These are phyloP conservation scores for Oenanthe sinensis DNA, from an alignment of 129 eudicot genomes.

Conservation along the genomic window DNA sequence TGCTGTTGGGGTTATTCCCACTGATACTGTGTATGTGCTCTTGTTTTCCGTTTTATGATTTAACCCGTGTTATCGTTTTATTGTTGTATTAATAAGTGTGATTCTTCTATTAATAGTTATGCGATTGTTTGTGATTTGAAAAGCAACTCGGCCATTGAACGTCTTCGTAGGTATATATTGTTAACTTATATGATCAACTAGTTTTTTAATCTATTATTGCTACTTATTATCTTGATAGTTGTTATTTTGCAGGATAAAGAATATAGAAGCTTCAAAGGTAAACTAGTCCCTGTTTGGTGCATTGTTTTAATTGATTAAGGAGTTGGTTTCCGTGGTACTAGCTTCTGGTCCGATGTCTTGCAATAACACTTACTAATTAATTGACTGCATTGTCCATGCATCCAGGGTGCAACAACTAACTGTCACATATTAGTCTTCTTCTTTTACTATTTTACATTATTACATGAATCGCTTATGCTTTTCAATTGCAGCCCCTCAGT, in stretches of 20 bases:
- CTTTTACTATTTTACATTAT: not conserved
- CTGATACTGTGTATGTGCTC: slow-evolving; percentile 69
- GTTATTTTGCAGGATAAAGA: slow-evolving; percentile 53
- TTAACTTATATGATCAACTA: not conserved
- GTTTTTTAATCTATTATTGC: not conserved
- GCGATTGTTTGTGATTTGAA: slow-evolving; percentile 85
- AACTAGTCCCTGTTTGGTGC: slow-evolving; percentile 10
- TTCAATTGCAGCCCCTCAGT: slow-evolving; percentile 78
- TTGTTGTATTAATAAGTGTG: not conserved
- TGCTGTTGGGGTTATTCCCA: slow-evolving; percentile 98
- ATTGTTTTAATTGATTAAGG: not conserved
- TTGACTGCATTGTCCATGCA: not conserved
- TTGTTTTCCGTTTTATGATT: no score
- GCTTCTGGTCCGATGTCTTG: not conserved
- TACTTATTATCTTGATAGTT: slow-evolving; percentile 8
- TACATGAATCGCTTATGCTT: not conserved
- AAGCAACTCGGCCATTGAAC: slow-evolving; percentile 63
- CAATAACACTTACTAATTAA: not conserved
- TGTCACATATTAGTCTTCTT: not conserved
- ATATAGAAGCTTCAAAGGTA: slow-evolving; percentile 66
- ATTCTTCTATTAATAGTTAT: slow-evolving; percentile 39
- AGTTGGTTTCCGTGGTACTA: not conserved
- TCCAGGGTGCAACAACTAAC: not conserved
- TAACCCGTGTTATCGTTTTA: no score
- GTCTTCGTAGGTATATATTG: slow-evolving; percentile 64